phyloP scores from a whole-genome alignment of 352 stramenopile species.

The Saprolegnia parasitica region DNA sequence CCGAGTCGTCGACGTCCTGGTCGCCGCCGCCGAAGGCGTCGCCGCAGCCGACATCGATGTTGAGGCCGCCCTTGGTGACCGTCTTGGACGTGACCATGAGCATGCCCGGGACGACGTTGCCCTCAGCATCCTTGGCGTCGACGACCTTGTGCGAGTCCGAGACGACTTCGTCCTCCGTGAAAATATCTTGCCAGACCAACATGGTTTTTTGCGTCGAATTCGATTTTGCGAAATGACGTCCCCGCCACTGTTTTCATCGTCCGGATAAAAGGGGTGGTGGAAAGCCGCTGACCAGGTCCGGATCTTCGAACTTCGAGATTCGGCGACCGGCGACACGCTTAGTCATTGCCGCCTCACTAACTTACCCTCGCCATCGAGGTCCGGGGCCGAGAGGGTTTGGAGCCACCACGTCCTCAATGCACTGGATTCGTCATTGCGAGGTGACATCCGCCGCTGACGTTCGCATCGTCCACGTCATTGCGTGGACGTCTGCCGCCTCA shows the following conservation, averaged over 20 bases:
- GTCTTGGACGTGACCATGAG: slow-evolving; percentile 51
- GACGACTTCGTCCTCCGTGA: slow-evolving; percentile 64
- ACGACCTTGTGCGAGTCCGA: slow-evolving; percentile 53
- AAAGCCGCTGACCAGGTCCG: neutral
- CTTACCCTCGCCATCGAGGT: too few relatives aligned
- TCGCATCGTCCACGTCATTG: too few relatives aligned
- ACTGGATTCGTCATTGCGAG: too few relatives aligned
- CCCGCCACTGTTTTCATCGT: neutral
- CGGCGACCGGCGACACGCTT: too few relatives aligned
- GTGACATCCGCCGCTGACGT: too few relatives aligned
- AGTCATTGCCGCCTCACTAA: too few relatives aligned
- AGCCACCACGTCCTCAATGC: too few relatives aligned
- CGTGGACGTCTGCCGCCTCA: too few relatives aligned
- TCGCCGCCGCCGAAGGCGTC: slow-evolving; percentile 50
- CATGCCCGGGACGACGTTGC: slow-evolving; percentile 53
- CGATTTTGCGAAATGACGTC: neutral
- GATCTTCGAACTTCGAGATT: neutral
- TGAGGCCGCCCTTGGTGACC: slow-evolving; percentile 50
- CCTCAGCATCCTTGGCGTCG: slow-evolving; percentile 47
- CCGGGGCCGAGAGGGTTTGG: too few relatives aligned
- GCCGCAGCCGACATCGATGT: slow-evolving; percentile 55
- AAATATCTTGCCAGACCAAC: slow-evolving; percentile 66
- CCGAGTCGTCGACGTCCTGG: slow-evolving; percentile 43
- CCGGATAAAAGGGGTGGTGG: neutral
- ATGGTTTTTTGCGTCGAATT: slow-evolving; percentile 34